A percentile compares a stretch with the other conserved stretches of the same genome.
Conservation (phyloP, 2,329 filamentous ascomycete species). For the Curvularia eragrostidis region DNA sequence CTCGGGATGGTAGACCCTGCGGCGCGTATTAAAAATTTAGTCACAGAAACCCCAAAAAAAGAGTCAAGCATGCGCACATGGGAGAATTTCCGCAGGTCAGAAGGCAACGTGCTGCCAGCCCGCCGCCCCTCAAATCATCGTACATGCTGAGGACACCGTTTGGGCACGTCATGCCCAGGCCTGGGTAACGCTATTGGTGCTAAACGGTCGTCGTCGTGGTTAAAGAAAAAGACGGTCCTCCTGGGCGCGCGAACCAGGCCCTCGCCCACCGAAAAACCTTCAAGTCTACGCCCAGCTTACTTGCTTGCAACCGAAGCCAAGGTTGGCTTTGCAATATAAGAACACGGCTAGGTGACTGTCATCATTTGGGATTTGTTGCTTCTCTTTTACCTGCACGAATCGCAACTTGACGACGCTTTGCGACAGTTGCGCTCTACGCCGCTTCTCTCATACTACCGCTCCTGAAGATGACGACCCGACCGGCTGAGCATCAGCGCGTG, state of each 20-base stretch:
- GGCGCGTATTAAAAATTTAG: conserved; percentile 30
- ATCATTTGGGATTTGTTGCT: conserved; percentile 21
- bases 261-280: conserved; percentile 15
- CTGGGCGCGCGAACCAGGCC: conserved; percentile 18
- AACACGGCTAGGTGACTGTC: conserved; percentile 16
- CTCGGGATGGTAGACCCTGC: conserved; percentile 22
- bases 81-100: conserved; percentile 15
- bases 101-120: conserved; percentile 17
- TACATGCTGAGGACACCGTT: conserved; percentile 21
- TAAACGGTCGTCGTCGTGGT: conserved; percentile 32
- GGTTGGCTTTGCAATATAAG: conserved; percentile 19
- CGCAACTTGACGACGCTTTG: conserved; percentile 1
- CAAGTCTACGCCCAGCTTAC: conserved; percentile 22
- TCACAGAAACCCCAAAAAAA: conserved; percentile 32
- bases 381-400: conserved; percentile 15
- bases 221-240: conserved; percentile 24
- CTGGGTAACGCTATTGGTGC: conserved; percentile 27
- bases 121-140: conserved; percentile 6
- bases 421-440: not conserved
- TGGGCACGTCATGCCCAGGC: conserved; percentile 34
- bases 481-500: conserved; percentile 36
- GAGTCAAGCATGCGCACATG: conserved; percentile 30
- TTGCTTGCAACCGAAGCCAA: conserved; percentile 24
- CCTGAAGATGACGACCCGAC: conserved; percentile 32
- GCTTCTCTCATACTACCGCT: not conserved